Evolutionary conservation across 164 flowering plant species (phyloP).

Genomic region (Vitis cinerea): DNA sequence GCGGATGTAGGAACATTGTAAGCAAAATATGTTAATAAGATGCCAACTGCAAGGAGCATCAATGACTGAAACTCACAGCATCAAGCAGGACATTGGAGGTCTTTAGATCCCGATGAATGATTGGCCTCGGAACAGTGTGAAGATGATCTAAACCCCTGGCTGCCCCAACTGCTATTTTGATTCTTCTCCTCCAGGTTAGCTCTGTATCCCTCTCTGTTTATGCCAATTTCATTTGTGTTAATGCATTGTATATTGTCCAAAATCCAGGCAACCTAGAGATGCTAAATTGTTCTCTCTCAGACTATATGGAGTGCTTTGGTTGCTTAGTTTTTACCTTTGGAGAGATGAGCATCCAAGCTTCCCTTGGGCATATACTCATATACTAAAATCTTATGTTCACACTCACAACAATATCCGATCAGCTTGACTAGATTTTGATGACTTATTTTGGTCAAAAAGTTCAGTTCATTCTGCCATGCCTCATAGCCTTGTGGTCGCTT

Average conservation of each 20-base stretch:
- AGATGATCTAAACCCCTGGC: constrained; percentile 35
- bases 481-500: constrained; percentile 20
- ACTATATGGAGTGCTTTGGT: too few relatives aligned
- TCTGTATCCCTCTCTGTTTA: constrained; percentile 6
- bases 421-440: constrained; percentile 38
- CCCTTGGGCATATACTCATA: constrained; percentile 36
- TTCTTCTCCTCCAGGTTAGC: constrained; percentile 32
- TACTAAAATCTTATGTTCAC: constrained; percentile 25
- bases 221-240: not conserved
- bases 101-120: constrained; percentile 37
- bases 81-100: constrained; percentile 34
- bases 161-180: constrained; percentile 30
- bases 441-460: constrained; percentile 22
- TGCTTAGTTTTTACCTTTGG: constrained; percentile 14
- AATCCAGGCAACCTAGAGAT: too few relatives aligned
- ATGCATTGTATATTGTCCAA: too few relatives aligned
- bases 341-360: constrained; percentile 27
- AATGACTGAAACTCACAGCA: constrained; percentile 15
- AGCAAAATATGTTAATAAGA: not conserved
- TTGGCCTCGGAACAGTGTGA: constrained; percentile 21
- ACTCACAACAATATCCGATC: constrained; percentile 26
- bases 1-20: too few relatives aligned
- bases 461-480: constrained; percentile 36
- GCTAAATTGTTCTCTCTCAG: too few relatives aligned
- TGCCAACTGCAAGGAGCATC: not conserved